Conservation (phyloP, 805 yeast genomes). For the Candida corydali region DNA sequence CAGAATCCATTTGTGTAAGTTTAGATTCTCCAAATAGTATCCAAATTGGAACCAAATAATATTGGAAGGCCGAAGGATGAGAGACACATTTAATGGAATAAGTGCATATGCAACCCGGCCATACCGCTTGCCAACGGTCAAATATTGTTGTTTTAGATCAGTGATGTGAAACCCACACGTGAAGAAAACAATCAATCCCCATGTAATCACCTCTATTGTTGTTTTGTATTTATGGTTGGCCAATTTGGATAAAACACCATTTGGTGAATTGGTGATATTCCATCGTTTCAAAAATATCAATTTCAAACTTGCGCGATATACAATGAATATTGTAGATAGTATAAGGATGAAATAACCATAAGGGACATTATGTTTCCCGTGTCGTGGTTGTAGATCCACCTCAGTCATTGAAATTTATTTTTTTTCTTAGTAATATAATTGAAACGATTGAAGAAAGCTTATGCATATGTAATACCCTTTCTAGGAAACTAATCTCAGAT, state of each 20-base stretch:
- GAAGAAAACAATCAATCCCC: conserved; percentile 26
- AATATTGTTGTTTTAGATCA: conserved; percentile 26
- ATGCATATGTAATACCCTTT: too few relatives aligned
- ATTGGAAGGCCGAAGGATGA: conserved; percentile 53
- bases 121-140: conserved; percentile 45
- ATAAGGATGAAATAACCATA: neutral
- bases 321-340: neutral
- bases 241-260: conserved; percentile 5
- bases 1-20: conserved; percentile 70
- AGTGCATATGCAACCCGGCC: conserved; percentile 62
- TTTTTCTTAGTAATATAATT: too few relatives aligned
- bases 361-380: neutral
- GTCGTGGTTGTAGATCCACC: neutral
- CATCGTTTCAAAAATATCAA: neutral
- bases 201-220: conserved; percentile 25
- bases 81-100: conserved; percentile 52
- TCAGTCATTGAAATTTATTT: too few relatives aligned
- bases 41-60: too few relatives aligned
- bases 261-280: neutral
- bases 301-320: neutral
- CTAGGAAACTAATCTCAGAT: too few relatives aligned
- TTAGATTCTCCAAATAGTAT: conserved; percentile 54
- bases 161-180: conserved; percentile 30
- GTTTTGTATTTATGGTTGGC: conserved; percentile 1
- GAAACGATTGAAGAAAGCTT: too few relatives aligned